Evolutionary conservation across 73 alveolate species (phyloP).

Genomic region (Tetrahymena malaccensis): DNA sequence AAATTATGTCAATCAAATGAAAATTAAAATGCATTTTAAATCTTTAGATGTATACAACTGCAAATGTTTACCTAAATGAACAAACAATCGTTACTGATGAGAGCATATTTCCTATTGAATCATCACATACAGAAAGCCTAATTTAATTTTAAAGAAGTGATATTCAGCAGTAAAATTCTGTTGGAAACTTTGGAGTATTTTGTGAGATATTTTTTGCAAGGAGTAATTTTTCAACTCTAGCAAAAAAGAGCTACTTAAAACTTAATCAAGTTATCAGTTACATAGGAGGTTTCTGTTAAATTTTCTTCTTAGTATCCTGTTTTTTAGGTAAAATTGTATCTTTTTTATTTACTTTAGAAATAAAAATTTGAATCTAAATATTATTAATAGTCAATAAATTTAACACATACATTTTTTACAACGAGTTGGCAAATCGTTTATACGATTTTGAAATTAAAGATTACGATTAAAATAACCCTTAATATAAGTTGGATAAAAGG

Average conservation of each 20-base stretch:
- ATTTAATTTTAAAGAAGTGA: background rate
- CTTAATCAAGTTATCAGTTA: background rate
- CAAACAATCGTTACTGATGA: background rate
- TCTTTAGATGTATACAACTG: background rate
- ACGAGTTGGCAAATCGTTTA: background rate
- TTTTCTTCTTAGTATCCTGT: background rate
- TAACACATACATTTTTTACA: background rate
- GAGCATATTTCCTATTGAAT: background rate
- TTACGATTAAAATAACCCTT: background rate
- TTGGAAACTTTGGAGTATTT: background rate
- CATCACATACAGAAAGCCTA: background rate
- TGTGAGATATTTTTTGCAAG: background rate
- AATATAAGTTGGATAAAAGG: background rate
- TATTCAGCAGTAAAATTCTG: background rate
- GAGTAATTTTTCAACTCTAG: background rate
- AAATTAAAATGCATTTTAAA: too few relatives aligned
- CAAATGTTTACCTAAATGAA: background rate
- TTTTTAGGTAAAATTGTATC: background rate
- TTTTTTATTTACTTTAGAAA: background rate
- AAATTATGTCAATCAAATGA: background rate
- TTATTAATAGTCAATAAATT: background rate
- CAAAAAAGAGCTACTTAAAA: background rate
- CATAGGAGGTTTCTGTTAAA: background rate
- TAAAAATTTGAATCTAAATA: background rate
- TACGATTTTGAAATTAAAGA: background rate